Evolutionary conservation across 2,329 filamentous ascomycete genomes (phyloP).

Genomic region (Trichoderma sp.): DNA sequence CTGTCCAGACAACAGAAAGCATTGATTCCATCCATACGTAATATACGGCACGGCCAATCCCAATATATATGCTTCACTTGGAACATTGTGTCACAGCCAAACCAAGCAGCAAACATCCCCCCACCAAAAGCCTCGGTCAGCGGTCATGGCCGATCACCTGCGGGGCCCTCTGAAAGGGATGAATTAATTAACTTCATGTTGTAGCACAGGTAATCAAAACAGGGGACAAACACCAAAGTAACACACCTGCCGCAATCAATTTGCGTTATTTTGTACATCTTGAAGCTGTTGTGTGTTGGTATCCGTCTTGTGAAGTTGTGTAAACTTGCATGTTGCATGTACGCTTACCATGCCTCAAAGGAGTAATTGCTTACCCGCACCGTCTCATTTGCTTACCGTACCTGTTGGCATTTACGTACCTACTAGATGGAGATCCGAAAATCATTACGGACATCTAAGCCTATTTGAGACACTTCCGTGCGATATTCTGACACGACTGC

Average conservation of each 20-base stretch:
- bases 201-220: neutral
- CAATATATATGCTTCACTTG: neutral
- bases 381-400: neutral
- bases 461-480: neutral
- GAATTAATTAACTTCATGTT: neutral
- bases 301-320: neutral
- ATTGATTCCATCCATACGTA: neutral
- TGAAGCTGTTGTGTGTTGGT: neutral
- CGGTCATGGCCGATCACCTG: neutral
- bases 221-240: neutral
- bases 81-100: neutral
- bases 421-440: neutral
- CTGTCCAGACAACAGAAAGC: neutral
- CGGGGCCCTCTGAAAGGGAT: neutral
- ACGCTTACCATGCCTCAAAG: neutral
- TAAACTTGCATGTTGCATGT: neutral
- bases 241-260: neutral
- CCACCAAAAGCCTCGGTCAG: slow-evolving; percentile 9
- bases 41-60: neutral
- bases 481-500: neutral
- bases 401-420: neutral
- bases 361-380: neutral
- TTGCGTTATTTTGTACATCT: neutral
- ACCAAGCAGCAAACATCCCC: neutral
- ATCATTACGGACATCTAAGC: neutral